Evolutionary conservation across 2,329 filamentous ascomycete genomes (phyloP).

Genomic region (Sclerotinia borealis): DNA sequence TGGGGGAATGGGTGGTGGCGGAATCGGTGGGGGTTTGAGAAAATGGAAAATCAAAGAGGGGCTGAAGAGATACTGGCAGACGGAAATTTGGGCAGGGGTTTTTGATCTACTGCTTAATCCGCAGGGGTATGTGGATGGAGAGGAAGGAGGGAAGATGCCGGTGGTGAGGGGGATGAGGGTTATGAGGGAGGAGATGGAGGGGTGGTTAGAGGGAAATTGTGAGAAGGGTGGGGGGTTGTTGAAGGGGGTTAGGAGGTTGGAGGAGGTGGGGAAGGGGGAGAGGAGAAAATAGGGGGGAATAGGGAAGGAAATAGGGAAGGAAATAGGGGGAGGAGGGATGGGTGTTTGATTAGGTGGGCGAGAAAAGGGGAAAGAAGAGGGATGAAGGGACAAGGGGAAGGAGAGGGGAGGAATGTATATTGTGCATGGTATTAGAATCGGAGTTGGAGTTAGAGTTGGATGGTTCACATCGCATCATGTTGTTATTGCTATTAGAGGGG

Average conservation of each 20-base stretch:
- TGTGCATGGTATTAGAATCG: too few relatives aligned
- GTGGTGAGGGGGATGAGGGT: conserved; percentile 62
- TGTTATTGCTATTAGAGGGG: too few relatives aligned
- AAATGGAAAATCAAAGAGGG: conserved; percentile 75
- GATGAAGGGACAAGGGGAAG: too few relatives aligned
- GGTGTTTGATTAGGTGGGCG: too few relatives aligned
- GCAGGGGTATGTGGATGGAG: conserved; percentile 54
- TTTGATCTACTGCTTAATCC: conserved; percentile 89
- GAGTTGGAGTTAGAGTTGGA: too few relatives aligned
- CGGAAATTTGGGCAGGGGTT: conserved; percentile 76
- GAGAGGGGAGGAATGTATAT: too few relatives aligned
- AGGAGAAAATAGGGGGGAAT: too few relatives aligned
- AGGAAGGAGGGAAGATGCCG: conserved; percentile 65
- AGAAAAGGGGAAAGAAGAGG: too few relatives aligned
- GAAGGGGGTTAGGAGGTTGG: conserved; percentile 58
- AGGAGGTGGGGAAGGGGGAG: conserved; percentile 31
- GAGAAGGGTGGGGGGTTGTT: conserved; percentile 75
- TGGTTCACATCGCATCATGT: too few relatives aligned
- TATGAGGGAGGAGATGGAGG: conserved; percentile 74
- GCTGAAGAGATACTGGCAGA: conserved; percentile 95
- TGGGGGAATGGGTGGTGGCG: conserved; percentile 36
- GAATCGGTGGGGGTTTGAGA: conserved; percentile 45
- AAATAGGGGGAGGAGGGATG: neutral
- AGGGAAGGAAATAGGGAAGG: neutral
- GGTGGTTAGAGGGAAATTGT: conserved; percentile 72